Evolutionary conservation across 2,329 filamentous ascomycete genomes (phyloP), one percentile per base, ranked within the genome.

Genomic region (Podosphaera xanthii): DNA sequence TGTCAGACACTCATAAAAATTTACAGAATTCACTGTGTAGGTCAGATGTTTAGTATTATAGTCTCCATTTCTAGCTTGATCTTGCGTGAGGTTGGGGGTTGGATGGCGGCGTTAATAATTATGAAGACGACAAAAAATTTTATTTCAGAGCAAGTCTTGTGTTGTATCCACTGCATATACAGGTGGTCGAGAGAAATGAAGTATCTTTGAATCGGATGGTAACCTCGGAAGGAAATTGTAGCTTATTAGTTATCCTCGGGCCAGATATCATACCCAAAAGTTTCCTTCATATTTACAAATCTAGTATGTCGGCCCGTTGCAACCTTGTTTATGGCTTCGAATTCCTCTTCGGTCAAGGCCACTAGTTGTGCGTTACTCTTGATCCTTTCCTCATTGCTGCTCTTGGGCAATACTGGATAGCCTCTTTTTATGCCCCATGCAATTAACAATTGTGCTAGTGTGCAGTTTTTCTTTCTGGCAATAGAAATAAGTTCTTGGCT

Each of bases 251-350:
- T 40, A 40, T 82, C 79, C 66, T 82, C 77, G 0, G 80, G 75
- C 81, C 80, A 83, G 57, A 87, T 77, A 65, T 87, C 75, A 68
- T 84, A 86, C 5, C 84, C 84, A 69, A 87, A 87, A 0, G 82
- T 86, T 63, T 86, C 83, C 76, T 86, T 87, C 84, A 87, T 87
- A 73, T 88, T 87, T 61, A 88, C 84, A 67, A 88, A 87, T 44
- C 84, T 79, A 34, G 77, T 79, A 70, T 85, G 80, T 58, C 83
- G 76, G 42, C 80, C 80, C 68, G 79, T 75, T 0, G 83, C 82
- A 6, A 87, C 82, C 62, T 74, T 70, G 64, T 76, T 72, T 12
- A 83, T 73, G 58, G 71, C 72, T 68, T 76, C 74, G 62, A 83
- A 68, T 63, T 89, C 84, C 49, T 79, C 77, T 8, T 73, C 74